Base-by-base conservation (phyloP, 768 basidiomycete genomes). In the Tricholoma terreum region DNA sequence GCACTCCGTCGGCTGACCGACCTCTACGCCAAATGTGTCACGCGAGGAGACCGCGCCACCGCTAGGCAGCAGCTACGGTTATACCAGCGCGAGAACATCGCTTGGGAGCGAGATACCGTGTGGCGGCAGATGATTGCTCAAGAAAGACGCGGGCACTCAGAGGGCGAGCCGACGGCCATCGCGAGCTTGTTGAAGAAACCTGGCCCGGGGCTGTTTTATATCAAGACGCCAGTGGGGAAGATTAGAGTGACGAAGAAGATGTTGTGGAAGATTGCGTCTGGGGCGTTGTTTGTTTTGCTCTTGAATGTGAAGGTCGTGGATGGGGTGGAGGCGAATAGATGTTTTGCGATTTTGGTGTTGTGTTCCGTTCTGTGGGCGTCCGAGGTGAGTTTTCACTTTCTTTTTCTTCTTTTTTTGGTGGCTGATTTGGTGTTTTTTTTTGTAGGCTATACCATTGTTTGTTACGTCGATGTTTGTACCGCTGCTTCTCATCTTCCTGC, bases 31-130 rank as follows among this genome's bases (percentile, higher is more conserved):
- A 87, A 89, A 63, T 93, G 96, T 60, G 90, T 95, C 27, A 86
- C 90, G 0, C 79, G 77, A 2, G 89, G 86, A 8, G 90, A 98
- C 70, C 65, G 73, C 19, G 71, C 76, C 1, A 68, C 81, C 15
- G 95, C 95, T 0, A 80, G 84, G 42, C 86, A 90, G 61, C 91
- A 96, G 67, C 82, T 99, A 45, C 85, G 86, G 60, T 79, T 93
- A 14, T 86, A 95, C 69, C 87, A 95, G 56, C 85, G 93, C 17
- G 94, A 98, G 71, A 89, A 93, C 67, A 90, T 96, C 60, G 95
- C 96, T 3, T 96, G 95, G 86, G 96, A 98, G 67, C 84, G 97
- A 31, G 94, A 98, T 67, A 99, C 97, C 1, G 89, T 98, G 11
- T 99, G 97, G 97, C 81, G 93, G 22, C 89, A 92, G 71, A 95